Base-by-base conservation (phyloP, 257 asterid species). In the Eustoma russellianum region DNA sequence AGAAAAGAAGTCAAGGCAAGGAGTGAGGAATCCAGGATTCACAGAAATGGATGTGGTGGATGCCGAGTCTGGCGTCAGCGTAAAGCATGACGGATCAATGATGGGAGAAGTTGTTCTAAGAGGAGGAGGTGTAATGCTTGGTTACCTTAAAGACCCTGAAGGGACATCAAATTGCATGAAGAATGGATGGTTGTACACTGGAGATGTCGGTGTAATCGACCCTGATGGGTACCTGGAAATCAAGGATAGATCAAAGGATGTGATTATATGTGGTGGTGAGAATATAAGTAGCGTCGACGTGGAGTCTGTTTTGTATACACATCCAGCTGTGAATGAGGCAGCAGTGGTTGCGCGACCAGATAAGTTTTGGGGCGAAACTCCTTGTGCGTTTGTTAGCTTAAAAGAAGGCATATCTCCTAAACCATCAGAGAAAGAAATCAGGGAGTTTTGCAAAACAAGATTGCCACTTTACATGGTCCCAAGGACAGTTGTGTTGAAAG, bases 281-380 rank as follows among this genome's bases (percentile, higher is more conserved):
- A 70, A 70, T 70, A 2, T 70, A 58, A 64, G 71, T 44, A 64
- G 67, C 33, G 64, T 70, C 40, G 75, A 64, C 45, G 71, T 70
- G 16, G 75, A 70, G 17, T 59, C 71, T 5, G 64, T 64, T 10
- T 30, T 70, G 50, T 70, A 64, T 33, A 59, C 18, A 6, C 63
- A 70, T 1, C 71, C 67, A 33, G 64, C 57, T 13, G 63, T 64
- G 28, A 64, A 59, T 8, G 71, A 64, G 50, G 75, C 71, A 13
- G 75, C 75, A 12, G 75, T 70, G 49, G 70, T 64, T 48, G 71
- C 75, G 9, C 46, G 60, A 48, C 75, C 75, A 12, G 64, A 70
- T 44, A 38, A 45, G 5, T 64, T 64, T 14, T 70, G 71, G 75
- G 71, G 71, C 5, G 75, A 70, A 49, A 60, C 67, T 5, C 67